Conservation (phyloP, 768 basidiomycete genomes). For the Lactarius akahatsu region DNA sequence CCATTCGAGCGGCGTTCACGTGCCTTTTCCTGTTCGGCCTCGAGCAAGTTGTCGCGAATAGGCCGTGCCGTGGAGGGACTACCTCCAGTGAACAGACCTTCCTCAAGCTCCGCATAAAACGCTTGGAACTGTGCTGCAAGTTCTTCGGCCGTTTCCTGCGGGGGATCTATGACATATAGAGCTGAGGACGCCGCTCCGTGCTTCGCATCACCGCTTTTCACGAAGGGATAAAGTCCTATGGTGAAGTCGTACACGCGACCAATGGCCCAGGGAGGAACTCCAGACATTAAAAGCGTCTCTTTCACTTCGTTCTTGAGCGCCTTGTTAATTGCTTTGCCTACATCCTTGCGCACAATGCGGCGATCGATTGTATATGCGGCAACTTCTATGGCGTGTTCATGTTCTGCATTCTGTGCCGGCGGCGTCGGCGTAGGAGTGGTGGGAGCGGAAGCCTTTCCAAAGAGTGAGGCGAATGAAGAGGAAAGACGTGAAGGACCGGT, state of each 20-base stretch:
- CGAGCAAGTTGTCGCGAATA: conserved; percentile 24
- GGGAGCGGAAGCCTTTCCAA: conserved; percentile 26
- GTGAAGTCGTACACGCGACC: conserved; percentile 60
- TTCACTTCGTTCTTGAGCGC: conserved; percentile 58
- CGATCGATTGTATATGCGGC: conserved; percentile 58
- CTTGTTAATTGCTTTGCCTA: conserved; percentile 53
- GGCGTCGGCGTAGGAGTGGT: conserved; percentile 25
- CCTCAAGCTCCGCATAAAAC: conserved; percentile 67
- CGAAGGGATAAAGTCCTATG: conserved; percentile 56
- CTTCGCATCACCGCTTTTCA: conserved; percentile 34
- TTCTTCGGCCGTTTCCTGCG: conserved; percentile 52
- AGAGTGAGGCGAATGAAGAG: conserved; percentile 30
- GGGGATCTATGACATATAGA: conserved; percentile 44
- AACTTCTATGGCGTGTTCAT: conserved; percentile 51
- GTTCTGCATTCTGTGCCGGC: conserved; percentile 26
- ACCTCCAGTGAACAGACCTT: conserved; percentile 52
- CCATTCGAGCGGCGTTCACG: conserved; percentile 23
- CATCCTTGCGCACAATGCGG: conserved; percentile 51
- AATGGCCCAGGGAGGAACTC: conserved; percentile 55
- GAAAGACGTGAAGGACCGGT: conserved; percentile 31
- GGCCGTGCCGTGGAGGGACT: conserved; percentile 37
- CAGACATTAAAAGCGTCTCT: conserved; percentile 41
- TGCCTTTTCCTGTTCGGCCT: conserved; percentile 28
- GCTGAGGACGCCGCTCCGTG: conserved; percentile 19
- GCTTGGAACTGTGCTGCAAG: conserved; percentile 59